Evolutionary conservation across 306 rosid species (phyloP), one percentile per base, ranked within the genome.

Genomic region (Carpinus viminea): DNA sequence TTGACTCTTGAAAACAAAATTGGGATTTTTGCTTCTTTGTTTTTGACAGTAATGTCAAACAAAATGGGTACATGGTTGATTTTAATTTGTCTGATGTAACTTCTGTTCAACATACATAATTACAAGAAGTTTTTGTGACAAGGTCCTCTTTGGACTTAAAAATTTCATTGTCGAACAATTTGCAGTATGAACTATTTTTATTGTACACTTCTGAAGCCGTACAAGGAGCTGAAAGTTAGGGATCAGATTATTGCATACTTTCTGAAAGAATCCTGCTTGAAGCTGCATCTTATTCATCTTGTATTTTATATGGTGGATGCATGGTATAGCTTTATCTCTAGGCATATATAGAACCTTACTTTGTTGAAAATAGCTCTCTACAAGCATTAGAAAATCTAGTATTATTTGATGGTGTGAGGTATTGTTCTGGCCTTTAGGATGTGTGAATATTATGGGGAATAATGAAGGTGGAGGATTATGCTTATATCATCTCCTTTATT

Each of bases 21-120:
- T 54, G 24, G 72, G 57, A 34, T 68, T 68, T 56, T 24, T 59
- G 72, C 52, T 41, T 41, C 45, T 41, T 41, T 5, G 16, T 64
- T 8, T 28, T 17, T 26, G n/a, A 45, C 16, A 21, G 8, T 15
- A 6, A 31, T 31, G 69, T 62, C 69, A 18, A 62, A 36, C 16
- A 62, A 66, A 70, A 2, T 74, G 38, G 48, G 28, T 64, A 53
- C 54, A 79, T 85, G 83, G 84, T 74, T 68, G 31, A 52, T 16
- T 52, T 52, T 52, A 16, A 52, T 18, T 52, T 52, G 56, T 52
- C 16, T 8, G 56, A 13, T 16, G 56, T 52, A 41, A 41, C 9
- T 41, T 7, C 45, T 41, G 45, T 6, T 41, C 45, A 41, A 6
- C 45, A 41, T 41, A 41, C 7, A 5, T 6, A 41, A 41, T 41